A percentile compares a stretch with the other conserved stretches of the same genome.
phyloP scores from a whole-genome alignment of 352 stramenopile genomes.

The Pythium grandisporangium region DNA sequence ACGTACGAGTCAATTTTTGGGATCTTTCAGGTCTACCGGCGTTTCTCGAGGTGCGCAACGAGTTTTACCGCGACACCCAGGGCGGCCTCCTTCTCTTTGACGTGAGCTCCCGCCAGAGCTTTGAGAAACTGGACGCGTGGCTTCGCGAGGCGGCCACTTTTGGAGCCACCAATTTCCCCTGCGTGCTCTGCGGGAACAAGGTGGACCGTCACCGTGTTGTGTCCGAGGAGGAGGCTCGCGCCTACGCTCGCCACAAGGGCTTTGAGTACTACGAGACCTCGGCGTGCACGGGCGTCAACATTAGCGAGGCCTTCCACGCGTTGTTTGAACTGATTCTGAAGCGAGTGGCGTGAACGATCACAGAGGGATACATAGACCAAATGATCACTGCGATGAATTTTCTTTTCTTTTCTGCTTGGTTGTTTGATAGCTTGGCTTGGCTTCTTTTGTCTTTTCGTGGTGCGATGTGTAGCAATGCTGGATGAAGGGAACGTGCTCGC shows the following conservation, averaged over 20 bases:
- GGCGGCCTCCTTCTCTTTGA: conserved; percentile 74
- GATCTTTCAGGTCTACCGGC: conserved; percentile 88
- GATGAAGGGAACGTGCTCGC: too few species aligned
- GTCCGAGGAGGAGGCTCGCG: conserved; percentile 63
- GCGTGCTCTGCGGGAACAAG: conserved; percentile 90
- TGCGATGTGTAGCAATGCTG: neutral
- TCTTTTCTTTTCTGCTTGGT: too few species aligned
- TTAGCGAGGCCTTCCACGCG: conserved; percentile 79
- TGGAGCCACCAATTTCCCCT: conserved; percentile 78
- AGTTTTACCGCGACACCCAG: conserved; percentile 95
- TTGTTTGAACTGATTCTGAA: conserved; percentile 66
- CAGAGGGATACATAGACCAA: too few species aligned
- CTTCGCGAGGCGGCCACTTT: conserved; percentile 84
- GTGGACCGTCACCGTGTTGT: conserved; percentile 71
- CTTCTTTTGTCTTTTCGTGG: too few species aligned
- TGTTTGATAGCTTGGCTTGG: too few species aligned
- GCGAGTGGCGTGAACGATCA: conserved; percentile 20
- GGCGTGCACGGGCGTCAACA: conserved; percentile 79
- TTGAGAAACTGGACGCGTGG: conserved; percentile 85
- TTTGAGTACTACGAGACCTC: conserved; percentile 92
- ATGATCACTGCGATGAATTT: too few species aligned
- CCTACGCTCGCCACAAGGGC: conserved; percentile 63
- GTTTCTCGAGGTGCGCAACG: conserved; percentile 94
- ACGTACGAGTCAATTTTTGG: conserved; percentile 93
- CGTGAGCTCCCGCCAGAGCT: conserved; percentile 59